Percentiles rank a stretch among this genome's conserved stretches.
Evolutionary conservation across 768 basidiomycete genomes (phyloP).

Genomic region (Rhodotorula paludigena): DNA sequence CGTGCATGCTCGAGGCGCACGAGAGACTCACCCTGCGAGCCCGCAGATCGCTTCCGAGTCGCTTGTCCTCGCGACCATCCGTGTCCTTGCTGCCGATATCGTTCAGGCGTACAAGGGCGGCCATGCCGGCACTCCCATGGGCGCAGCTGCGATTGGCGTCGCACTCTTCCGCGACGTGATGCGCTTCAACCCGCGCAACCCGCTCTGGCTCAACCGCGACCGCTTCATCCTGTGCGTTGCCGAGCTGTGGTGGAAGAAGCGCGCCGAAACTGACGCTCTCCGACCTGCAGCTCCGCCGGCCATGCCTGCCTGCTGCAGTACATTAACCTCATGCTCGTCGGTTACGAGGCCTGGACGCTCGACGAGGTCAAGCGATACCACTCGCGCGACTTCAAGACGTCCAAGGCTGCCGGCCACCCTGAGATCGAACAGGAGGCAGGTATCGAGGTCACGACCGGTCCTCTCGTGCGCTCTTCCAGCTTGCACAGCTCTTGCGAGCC

Average conservation of each 20-base stretch:
- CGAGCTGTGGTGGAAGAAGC: too few species aligned
- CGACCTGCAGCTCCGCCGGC: slow-evolving; percentile 41
- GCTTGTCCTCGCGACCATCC: slow-evolving; percentile 10
- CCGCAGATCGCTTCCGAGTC: neutral
- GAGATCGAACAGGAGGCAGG: slow-evolving; percentile 46
- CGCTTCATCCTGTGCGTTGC: slow-evolving; percentile 33
- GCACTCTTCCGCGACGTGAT: slow-evolving; percentile 46
- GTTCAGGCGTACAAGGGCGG: slow-evolving; percentile 45
- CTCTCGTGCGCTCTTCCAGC: slow-evolving; percentile 36
- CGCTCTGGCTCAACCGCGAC: slow-evolving; percentile 47
- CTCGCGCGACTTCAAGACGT: slow-evolving; percentile 42
- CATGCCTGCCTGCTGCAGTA: slow-evolving; percentile 48
- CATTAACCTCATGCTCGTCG: slow-evolving; percentile 46
- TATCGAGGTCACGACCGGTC: slow-evolving; percentile 46
- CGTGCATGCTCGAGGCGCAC: too few species aligned
- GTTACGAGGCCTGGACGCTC: slow-evolving; percentile 46
- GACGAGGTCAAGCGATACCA: slow-evolving; percentile 47
- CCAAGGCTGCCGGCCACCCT: slow-evolving; percentile 46
- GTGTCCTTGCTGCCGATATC: slow-evolving; percentile 11
- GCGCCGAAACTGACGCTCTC: neutral
- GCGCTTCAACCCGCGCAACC: slow-evolving; percentile 47
- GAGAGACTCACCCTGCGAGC: neutral
- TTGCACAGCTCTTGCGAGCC: too few species aligned
- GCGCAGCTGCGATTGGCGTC: slow-evolving; percentile 47
- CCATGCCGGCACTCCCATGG: slow-evolving; percentile 48